Base-by-base conservation (phyloP, 164 flowering plant species). In the Vitis riparia region DNA sequence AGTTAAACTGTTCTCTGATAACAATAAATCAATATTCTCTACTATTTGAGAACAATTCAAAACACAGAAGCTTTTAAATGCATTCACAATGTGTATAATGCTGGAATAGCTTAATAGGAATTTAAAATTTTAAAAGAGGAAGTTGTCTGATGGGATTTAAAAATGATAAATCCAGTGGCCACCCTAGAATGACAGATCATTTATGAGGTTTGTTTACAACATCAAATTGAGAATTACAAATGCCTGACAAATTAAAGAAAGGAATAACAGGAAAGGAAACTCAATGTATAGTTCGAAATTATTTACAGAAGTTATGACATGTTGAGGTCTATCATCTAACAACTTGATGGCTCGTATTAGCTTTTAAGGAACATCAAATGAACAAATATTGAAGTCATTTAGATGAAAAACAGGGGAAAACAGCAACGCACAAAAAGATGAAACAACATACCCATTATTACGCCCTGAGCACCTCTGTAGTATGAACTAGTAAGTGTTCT, bases 401-500 rank as follows among this genome's bases (percentile, higher is more conserved):
- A n/a, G 56, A 37, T 37, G 44, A 37, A 5, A 37, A 37, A 13
- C 59, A 57, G 11, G 9, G 2, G 29, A 23, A 16, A 57, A 23
- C 44, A 67, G 27, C 27, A 23, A 23, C 2, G 27, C 0, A 0
- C 2, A 8, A 63, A 27, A n/a, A 55, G 15, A 59, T 12, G 4
- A 56, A 69, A 19, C 3, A 47, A 67, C 62, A 63, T 71, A 81
- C 86, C 84, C 86, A 83, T 79, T 13, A 83, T 77, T 30, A 83
- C 66, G 29, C 86, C 86, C 71, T 83, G 86, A 56, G 86, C 86
- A 73, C 86, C 86, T 68, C 86, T 77, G 68, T 83, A 83, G 62
- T 83, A 83, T 48, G 86, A 83, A 73, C 83, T 75, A 10, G 86
- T 81, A 8, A 83, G 76, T 4, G 82, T 82, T 68, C 85, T 76